Percentiles rank a stretch among this genome's conserved stretches.
Evolutionary conservation across 495 filamentous ascomycete genomes (phyloP).

Genomic region (Lepidopterella palustris): DNA sequence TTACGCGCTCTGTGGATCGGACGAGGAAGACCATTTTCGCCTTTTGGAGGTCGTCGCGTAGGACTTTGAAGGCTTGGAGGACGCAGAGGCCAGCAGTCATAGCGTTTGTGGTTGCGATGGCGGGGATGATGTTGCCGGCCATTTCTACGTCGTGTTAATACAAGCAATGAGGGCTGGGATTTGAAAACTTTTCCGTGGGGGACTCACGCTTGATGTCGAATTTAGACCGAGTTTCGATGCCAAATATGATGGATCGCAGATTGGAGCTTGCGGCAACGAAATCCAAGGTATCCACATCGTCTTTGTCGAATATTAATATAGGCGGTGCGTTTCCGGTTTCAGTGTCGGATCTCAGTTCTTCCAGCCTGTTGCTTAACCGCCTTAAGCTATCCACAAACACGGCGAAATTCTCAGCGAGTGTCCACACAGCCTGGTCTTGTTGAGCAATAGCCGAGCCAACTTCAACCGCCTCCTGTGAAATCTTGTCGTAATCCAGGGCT

Average conservation of each 20-base stretch:
- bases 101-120: conserved; percentile 96
- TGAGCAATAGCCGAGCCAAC: conserved; percentile 50
- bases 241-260: conserved; percentile 75
- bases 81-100: conserved; percentile 93
- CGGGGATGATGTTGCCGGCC: conserved; percentile 98
- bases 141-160: conserved; percentile 54
- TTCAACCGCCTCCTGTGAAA: conserved; percentile 45
- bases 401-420: conserved; percentile 67
- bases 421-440: conserved; percentile 75
- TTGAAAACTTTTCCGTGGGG: neutral
- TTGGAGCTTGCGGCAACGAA: conserved; percentile 91
- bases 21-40: conserved; percentile 66
- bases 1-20: conserved; percentile 58
- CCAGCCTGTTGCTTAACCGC: conserved; percentile 65
- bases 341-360: conserved; percentile 49
- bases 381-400: conserved; percentile 81
- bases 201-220: conserved; percentile 84
- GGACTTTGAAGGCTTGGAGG: conserved; percentile 85
- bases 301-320: conserved; percentile 88
- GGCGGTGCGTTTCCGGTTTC: conserved; percentile 46
- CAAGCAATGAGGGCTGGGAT: neutral
- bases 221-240: conserved; percentile 79
- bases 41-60: conserved; percentile 62
- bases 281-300: conserved; percentile 90
- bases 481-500: conserved; percentile 57